Evolutionary conservation across 495 filamentous ascomycete genomes (phyloP).

Genomic region (Aspergillus egyptiacus): DNA sequence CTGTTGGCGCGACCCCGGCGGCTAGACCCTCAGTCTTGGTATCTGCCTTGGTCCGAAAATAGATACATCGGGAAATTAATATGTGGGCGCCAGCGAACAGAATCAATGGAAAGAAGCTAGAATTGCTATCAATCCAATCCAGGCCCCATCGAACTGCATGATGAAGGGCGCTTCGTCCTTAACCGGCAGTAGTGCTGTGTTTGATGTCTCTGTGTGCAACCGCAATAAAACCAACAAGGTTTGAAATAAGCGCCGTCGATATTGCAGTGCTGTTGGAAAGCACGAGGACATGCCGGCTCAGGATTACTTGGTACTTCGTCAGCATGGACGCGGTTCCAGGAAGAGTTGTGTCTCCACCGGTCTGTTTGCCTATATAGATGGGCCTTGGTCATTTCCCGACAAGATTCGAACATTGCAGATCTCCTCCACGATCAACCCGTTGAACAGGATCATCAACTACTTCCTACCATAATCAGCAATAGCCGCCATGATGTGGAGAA

Average conservation of each 20-base stretch:
- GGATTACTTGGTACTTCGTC: neutral
- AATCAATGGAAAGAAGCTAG: neutral
- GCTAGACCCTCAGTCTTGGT: neutral
- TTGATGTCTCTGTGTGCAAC: neutral
- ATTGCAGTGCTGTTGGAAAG: constrained; percentile 9
- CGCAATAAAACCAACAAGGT: constrained; percentile 13
- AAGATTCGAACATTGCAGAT: neutral
- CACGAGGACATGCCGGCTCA: neutral
- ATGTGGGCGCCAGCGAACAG: neutral
- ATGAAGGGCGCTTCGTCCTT: neutral
- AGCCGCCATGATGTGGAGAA: neutral
- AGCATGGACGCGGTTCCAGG: neutral
- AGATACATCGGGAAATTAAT: neutral
- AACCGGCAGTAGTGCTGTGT: constrained; percentile 1
- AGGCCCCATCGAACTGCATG: neutral
- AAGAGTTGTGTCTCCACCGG: neutral
- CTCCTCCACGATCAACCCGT: no score
- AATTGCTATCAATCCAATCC: neutral
- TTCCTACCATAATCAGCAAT: neutral
- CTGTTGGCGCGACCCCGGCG: constrained; percentile 4
- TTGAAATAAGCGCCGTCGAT: constrained; percentile 15
- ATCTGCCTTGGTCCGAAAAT: constrained; percentile 8
- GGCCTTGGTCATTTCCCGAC: neutral
- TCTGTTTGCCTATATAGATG: neutral
- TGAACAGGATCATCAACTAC: no score